A percentile compares a stretch with the other conserved stretches of the same genome.
Conservation (phyloP, 2,329 filamentous ascomycete species). For the Phialemoniopsis sp. region DNA sequence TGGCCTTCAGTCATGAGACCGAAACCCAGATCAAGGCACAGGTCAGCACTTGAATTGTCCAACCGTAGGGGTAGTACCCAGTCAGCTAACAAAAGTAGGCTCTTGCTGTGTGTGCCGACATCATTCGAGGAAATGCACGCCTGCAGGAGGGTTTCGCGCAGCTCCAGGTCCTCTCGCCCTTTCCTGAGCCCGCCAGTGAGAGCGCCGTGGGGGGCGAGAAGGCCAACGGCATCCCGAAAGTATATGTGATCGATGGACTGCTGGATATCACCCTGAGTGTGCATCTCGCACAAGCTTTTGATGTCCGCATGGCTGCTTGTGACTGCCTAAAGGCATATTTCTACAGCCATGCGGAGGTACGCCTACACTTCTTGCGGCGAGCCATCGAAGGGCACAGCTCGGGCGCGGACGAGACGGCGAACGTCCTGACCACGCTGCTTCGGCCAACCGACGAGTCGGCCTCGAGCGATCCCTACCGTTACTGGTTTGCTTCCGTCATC, state of each 20-base stretch:
- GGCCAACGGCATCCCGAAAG: slow-evolving; percentile 50
- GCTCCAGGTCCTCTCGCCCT: slow-evolving; percentile 67
- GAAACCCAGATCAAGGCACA: slow-evolving; percentile 78
- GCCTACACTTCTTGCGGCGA: slow-evolving; percentile 78
- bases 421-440: slow-evolving; percentile 81
- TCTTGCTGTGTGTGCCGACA: slow-evolving; percentile 77
- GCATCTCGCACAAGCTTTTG: slow-evolving; percentile 63
- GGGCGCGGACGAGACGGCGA: slow-evolving; percentile 77
- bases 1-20: slow-evolving; percentile 73
- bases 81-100: slow-evolving; percentile 45
- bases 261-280: slow-evolving; percentile 76
- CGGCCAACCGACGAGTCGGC: slow-evolving; percentile 57
- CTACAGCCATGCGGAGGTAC: slow-evolving; percentile 73
- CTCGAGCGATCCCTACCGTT: slow-evolving; percentile 76
- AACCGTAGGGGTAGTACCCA: too few relatives aligned
- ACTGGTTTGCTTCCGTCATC: slow-evolving; percentile 86
- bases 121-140: slow-evolving; percentile 74
- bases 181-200: slow-evolving; percentile 28
- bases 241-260: slow-evolving; percentile 92
- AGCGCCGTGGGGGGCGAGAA: slow-evolving; percentile 30
- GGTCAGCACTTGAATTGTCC: slow-evolving; percentile 43
- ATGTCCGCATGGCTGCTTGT: slow-evolving; percentile 79
- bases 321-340: slow-evolving; percentile 94
- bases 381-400: slow-evolving; percentile 84
- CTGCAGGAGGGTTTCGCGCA: slow-evolving; percentile 90